phyloP scores from a whole-genome alignment of 2,329 filamentous ascomycete genomes.

The Cordyceps cicadae region DNA sequence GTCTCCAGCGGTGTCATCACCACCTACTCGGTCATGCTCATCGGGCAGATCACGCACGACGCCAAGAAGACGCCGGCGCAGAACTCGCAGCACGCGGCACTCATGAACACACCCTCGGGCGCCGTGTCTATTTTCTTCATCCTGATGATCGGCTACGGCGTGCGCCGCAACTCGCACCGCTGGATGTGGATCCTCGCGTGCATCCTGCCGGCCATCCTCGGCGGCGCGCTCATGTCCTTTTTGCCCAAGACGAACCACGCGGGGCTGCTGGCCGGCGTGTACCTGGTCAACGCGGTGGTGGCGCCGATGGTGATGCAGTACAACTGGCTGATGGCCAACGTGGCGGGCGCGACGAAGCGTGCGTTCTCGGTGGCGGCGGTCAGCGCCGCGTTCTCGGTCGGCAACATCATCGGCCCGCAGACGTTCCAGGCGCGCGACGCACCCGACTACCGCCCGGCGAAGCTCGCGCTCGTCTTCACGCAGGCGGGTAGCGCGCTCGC shows the following conservation, averaged over 20 bases:
- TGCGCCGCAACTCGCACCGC: conserved; percentile 28
- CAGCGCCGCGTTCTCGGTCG: conserved; percentile 23
- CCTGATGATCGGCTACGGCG: conserved; percentile 29
- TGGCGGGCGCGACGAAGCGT: conserved; percentile 21
- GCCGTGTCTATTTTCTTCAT: conserved; percentile 11
- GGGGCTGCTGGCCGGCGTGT: conserved; percentile 41
- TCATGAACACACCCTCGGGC: conserved; percentile 10
- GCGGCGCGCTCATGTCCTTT: conserved; percentile 47
- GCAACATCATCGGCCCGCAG: conserved; percentile 30
- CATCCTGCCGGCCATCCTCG: conserved; percentile 41
- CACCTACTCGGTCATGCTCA: conserved; percentile 9
- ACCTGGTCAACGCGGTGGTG: conserved; percentile 42
- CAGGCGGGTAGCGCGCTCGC: conserved; percentile 1
- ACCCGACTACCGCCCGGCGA: conserved; percentile 28
- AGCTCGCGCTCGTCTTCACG: conserved; percentile 18
- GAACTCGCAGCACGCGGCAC: conserved; percentile 10
- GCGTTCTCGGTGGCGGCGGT: conserved; percentile 9
- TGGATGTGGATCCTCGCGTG: conserved; percentile 31
- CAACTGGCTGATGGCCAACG: conserved; percentile 39
- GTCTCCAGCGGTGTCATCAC: conserved; percentile 22
- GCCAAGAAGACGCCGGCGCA: not conserved
- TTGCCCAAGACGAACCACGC: conserved; percentile 35
- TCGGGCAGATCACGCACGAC: conserved; percentile 9
- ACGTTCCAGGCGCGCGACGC: conserved; percentile 27
- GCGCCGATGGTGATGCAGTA: conserved; percentile 35